Evolutionary conservation across 805 yeast species (phyloP), one percentile per base, ranked within the genome.

Genomic region (Blastobotrys mokoenaii): DNA sequence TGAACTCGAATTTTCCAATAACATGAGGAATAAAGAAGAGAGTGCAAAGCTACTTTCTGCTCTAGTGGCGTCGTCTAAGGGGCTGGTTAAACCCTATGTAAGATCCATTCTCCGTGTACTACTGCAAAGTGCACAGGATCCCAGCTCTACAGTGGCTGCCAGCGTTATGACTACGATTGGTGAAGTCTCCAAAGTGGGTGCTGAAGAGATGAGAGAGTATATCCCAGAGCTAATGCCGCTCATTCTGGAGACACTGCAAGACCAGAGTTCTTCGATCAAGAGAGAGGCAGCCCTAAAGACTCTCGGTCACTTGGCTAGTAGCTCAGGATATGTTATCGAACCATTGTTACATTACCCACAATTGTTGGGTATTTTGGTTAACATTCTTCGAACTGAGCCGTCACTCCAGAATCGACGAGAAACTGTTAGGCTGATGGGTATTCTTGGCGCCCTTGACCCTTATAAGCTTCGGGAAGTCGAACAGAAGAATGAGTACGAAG

Each of bases 391-490:
- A 51, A 78, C 88, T 47, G 97, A 90, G 57, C 76, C 79, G 9
- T 77, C 95, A 0, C 75, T 82, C 2, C 67, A 75, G 3, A 80
- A 86, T 6, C 77, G 93, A 57, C 70, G 96, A 46, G 97, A 93
- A 61, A 84, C 96, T 0, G 95, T 93, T 1, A 74, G 90, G 51
- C 65, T 93, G 18, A 69, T 93, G 46, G 99, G 99, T 59, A 88
- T 89, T 30, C 68, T 93, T 36, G 99, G 99, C 51, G 98, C 98
- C 0, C 68, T 93, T 40, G 98, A 93, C 64, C 99, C 99, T 1
- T 93, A 90, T 60, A 89, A 86, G 59, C 94, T 88, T 54, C 78
- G 96, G 46, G 96, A 87, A 55, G 85, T 89, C 8, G 97, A 89
- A 59, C 80, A 85, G 46, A 72, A 71, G 1, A 74, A 82, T 0